Percentiles rank a stretch among this genome's conserved stretches.
These are phyloP conservation scores for Boechera divaricarpa DNA, from an alignment of 345 rosid genomes.

Conservation along the genomic window DNA sequence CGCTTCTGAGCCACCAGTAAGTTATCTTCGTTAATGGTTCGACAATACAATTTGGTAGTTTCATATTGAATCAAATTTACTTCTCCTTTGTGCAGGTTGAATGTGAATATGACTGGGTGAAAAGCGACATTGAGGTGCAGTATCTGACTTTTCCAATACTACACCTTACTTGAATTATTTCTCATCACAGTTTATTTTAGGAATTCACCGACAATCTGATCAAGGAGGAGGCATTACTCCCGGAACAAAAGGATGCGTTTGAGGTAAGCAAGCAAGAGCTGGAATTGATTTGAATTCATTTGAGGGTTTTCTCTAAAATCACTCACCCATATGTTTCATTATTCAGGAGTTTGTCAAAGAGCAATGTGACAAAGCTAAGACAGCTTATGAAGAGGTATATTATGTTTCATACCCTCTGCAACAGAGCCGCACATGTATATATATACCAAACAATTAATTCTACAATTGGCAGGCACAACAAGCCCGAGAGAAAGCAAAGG, in stretches of 20 bases:
- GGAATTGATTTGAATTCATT: neutral
- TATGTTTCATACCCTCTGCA: slow-evolving; percentile 2
- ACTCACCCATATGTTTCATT: neutral
- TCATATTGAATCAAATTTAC: slow-evolving; percentile 5
- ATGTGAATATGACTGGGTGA: slow-evolving; percentile 84
- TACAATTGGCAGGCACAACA: slow-evolving; percentile 62
- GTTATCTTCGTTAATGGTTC: slow-evolving; percentile 12
- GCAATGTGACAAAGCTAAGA: slow-evolving; percentile 66
- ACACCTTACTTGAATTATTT: neutral
- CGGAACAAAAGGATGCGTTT: slow-evolving; percentile 73
- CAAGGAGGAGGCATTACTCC: slow-evolving; percentile 53
- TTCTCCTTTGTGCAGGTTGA: slow-evolving; percentile 57
- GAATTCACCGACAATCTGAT: slow-evolving; percentile 68
- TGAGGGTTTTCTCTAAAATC: neutral
- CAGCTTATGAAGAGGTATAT: slow-evolving; percentile 71
- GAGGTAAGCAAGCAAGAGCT: slow-evolving; percentile 49
- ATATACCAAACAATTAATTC: neutral
- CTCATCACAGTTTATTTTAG: slow-evolving; percentile 44
- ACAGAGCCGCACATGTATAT: neutral
- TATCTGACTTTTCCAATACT: slow-evolving; percentile 3
- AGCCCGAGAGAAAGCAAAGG: slow-evolving; percentile 65
- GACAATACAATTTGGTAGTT: neutral
- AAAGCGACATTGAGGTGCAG: slow-evolving; percentile 73
- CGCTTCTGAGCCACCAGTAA: slow-evolving; percentile 75
- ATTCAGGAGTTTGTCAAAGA: slow-evolving; percentile 72